phyloP scores from a whole-genome alignment of 192 early-diverging fungal species.

The Coemansia sp. region DNA sequence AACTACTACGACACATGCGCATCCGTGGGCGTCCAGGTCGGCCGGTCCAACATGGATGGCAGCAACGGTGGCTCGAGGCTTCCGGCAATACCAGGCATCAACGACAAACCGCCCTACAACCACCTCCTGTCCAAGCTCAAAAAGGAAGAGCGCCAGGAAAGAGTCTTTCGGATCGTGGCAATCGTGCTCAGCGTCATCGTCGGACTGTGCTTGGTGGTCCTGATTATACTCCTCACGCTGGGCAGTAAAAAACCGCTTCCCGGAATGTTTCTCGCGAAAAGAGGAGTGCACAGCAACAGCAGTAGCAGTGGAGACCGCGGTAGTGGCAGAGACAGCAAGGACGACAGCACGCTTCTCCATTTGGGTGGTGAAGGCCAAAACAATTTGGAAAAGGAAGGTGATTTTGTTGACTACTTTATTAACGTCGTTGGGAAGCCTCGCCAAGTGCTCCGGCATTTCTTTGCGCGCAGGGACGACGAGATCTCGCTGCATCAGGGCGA shows the following conservation, averaged over 20 bases:
- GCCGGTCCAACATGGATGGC: neutral
- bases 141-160: conserved; percentile 38
- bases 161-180: conserved; percentile 33
- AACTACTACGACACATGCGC: conserved; percentile 38
- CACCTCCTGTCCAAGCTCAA: conserved; percentile 22
- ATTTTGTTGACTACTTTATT: conserved; percentile 52
- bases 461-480: conserved; percentile 74
- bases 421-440: conserved; percentile 41
- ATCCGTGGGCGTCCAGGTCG: conserved; percentile 31
- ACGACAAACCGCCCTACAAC: neutral
- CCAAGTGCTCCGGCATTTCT: conserved; percentile 60
- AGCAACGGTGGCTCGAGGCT: neutral
- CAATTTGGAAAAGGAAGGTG: conserved; percentile 14
- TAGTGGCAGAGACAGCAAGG: conserved; percentile 13
- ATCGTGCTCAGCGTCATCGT: conserved; percentile 43
- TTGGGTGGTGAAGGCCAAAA: conserved; percentile 2
- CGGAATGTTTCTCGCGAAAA: neutral
- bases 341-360: conserved; percentile 26
- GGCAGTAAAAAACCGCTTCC: conserved; percentile 7
- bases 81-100: conserved; percentile 8
- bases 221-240: conserved; percentile 19
- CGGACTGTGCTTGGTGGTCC: conserved; percentile 31
- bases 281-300: conserved; percentile 3
- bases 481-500: conserved; percentile 70
- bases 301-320: neutral